Evolutionary conservation across 345 rosid genomes (phyloP), one percentile per base, ranked within the genome.

Genomic region (Syzygium grande): DNA sequence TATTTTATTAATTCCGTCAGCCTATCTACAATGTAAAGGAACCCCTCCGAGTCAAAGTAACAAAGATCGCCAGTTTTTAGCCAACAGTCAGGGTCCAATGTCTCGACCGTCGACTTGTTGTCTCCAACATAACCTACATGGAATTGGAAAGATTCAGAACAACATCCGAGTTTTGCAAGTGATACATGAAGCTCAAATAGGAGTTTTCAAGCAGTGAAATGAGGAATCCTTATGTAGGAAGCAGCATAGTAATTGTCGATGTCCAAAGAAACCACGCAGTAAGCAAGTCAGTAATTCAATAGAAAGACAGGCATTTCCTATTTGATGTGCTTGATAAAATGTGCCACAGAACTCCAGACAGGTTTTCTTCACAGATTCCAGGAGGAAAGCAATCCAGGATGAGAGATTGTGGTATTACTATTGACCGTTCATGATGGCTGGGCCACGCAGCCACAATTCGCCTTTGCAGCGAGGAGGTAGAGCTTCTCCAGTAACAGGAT

Each of bases 31-130:
- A 96, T 92, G 88, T 91, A 95, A 15, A 97, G 93, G 88, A 92
- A 92, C 15, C 99, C 99, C 3, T 95, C 90, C 0, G 93, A 61
- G 86, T 97, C 98, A 88, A 97, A 91, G 87, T 95, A 97, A 91
- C 99, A 95, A 43, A 97, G 93, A 91, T 97, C 99, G 10, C 99
- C 99, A 1, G 99, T 96, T 93, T 93, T 97, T 84, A 97, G 90
- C 99, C 99, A 97, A 43, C 99, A 95, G 7, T 96, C 96, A 65
- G 92, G 85, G 84, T 94, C 94, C 86, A 97, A 85, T 52, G 97
- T 93, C 87, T 95, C 99, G 59, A 96, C 95, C 54, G 98, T 97
- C 54, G 99, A 98, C 92, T 93, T 94, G 78, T 95, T 95, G 84
- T 97, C 92, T 86, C 94, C 95, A 29, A 93, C 94, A 90, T 97